phyloP scores from a whole-genome alignment of 108 stramenopile species.

The Skeletonema grethae region DNA sequence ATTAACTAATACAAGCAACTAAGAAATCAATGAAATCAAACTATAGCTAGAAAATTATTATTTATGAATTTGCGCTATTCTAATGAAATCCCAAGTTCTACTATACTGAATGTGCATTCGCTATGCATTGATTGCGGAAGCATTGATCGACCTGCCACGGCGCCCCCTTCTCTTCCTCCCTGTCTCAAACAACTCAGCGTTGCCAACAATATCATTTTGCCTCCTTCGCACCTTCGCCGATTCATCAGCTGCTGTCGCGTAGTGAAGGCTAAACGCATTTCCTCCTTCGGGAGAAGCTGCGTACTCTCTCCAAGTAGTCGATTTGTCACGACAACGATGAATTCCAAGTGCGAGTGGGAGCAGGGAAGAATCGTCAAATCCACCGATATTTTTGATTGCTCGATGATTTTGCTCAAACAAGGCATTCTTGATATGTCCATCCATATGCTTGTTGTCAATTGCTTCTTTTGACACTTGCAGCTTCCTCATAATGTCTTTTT shows the following conservation, averaged over 20 bases:
- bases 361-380: conserved; percentile 26
- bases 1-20: conserved; percentile 11
- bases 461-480: neutral
- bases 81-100: neutral
- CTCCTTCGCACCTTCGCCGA: conserved; percentile 10
- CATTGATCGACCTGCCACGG: conserved; percentile 17
- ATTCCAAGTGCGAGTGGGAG: conserved; percentile 48
- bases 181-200: conserved; percentile 20
- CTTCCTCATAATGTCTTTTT: conserved; percentile 28
- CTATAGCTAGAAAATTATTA: neutral
- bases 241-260: neutral
- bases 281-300: conserved; percentile 27
- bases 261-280: conserved; percentile 17
- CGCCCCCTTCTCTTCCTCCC: conserved; percentile 36
- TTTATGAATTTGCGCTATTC: conserved; percentile 6
- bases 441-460: neutral
- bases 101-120: neutral
- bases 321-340: conserved; percentile 24
- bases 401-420: conserved; percentile 8
- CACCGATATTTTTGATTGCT: conserved; percentile 5
- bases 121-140: neutral
- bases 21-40: neutral
- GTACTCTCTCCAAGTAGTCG: conserved; percentile 42
- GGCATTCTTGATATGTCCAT: neutral
- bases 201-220: conserved; percentile 12